Evolutionary conservation across 441 rosid genomes (phyloP), one percentile per base, ranked within the genome.

Genomic region (Cnidoscolus chayamansa): DNA sequence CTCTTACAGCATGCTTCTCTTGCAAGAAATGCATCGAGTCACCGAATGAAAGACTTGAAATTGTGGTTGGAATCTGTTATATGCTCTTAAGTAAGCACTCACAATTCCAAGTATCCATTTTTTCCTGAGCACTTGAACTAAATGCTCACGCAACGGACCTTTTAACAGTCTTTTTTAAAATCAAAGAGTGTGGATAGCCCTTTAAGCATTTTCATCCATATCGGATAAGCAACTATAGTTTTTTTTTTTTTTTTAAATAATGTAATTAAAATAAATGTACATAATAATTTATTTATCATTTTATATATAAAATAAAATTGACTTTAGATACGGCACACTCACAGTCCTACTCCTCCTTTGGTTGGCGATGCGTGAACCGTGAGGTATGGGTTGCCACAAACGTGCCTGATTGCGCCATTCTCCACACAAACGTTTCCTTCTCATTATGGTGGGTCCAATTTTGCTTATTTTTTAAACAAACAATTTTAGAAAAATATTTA

Each of bases 101-200:
- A 13, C 65, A 37, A 9, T 25, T 15, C 4, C 1, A 25, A 49
- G 43, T 43, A 9, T n/a, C 8, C 47, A 45, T 37, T 32, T 68
- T 35, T 40, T 7, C n/a, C 48, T 1, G 20, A 37, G 17, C 47
- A 53, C 53, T 13, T 59, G 50, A 71, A 72, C 48, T 37, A 43
- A 16, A 45, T 56, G 43, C 63, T 65, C 64, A 65, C 70, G 76
- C 76, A 73, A 73, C 31, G 76, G 31, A 73, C 66, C 65, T 30
- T 48, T 37, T 31, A 4, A 54, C 20, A 20, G 35, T 11, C 7
- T 13, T 60, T 57, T 69, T 40, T 17, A 6, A n/a, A 55, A 7
- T 53, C 30, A 13, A 50, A 12, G 13, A 2, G 5, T 11, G n/a
- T 50, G 3, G 16, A 10, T 10, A 11, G 19, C 17, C 55, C 45